Evolutionary conservation across 176 grass and related monocot genomes (phyloP), one percentile per base, ranked within the genome.

Genomic region (Aechmea fasciata): DNA sequence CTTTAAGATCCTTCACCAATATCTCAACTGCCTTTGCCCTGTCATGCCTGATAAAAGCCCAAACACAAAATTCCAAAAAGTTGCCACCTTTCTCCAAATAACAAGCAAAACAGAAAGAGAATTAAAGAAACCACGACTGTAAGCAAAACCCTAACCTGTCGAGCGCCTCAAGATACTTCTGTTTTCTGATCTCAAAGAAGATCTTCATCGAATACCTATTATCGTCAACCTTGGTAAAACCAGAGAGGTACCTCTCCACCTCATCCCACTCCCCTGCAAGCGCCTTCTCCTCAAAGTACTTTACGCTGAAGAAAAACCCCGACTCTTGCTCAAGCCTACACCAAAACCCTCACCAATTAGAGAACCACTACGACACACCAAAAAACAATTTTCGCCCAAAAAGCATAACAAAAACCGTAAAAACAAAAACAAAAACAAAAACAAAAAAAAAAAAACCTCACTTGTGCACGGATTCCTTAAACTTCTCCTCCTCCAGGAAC

Each of bases 181-280:
- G 93, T 57, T 97, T 97, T 68, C 93, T 97, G 71, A 97, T 90
- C 84, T 92, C 93, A 72, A 97, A 97, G 77, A 97, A 97, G 52
- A 97, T 97, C 81, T 97, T 97, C 93, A 97, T 97, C 1, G 93
- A 97, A 79, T 92, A 97, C 65, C 89, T 84, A 85, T 97, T 97
- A 77, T 97, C 93, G 54, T 97, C 93, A 51, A 97, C 86, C 74
- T 97, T 92, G 67, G 93, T 97, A 76, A 92, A 97, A 49, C 93
- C 93, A 57, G 93, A 97, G 61, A 97, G 82, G 77, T 97, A 97
- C 63, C 71, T 97, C 80, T 97, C 93, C 52, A 90, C 93, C 71
- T 97, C 93, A 19, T 97, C 93, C 93, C 88, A 97, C 19, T 97
- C 93, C 62, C 93, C 93, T 50, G 81, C 79, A 64, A 83, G 87